Evolutionary conservation across 2,329 filamentous ascomycete species (phyloP), one percentile per base, ranked within the genome.

Genomic region (Verticillium alfalfae): DNA sequence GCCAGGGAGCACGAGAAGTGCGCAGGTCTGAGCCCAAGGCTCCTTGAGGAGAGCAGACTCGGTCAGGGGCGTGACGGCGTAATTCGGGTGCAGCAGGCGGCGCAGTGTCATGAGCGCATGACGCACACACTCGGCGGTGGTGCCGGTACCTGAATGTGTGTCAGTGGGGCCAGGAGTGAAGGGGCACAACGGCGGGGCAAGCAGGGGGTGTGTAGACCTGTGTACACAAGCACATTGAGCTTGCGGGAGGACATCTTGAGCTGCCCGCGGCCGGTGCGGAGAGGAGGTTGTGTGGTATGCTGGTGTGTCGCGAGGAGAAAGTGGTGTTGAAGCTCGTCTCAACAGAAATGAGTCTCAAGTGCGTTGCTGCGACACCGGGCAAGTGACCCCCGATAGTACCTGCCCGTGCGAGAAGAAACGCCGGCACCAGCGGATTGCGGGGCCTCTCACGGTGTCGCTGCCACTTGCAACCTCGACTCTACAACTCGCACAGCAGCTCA

Each of bases 221-320:
- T 90, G 72, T 98, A 98, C 59, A 99, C 92, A 67, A 98, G 84
- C 61, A 99, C 89, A 73, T 99, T 98, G 78, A 97, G 84, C 72
- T 87, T 89, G 71, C 85, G 86, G 34, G 82, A 77, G 9, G 86
- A 79, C 87, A 94, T 92, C 66, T 65, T 36, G 45, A 52, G 10
- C 8, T 22, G 45, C 45, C 45, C 45, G n/a, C 8, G 18, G 45
- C 6, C 45, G 8, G 22, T 22, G 45, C 16, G 12, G 45, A 54
- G 26, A 31, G 26, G 5, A 31, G 5, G 18, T 54, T 26, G 49
- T 26, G 49, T 26, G 26, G 49, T 26, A 55, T 56, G 10, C 18
- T 38, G 34, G 22, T 45, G 39, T 45, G 39, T 45, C 16, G 39
- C 3, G 39, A 13, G 45, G 8, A 13, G 12, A 22, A 9, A 22